These are phyloP conservation scores for Phaeomoniella chlamydospora DNA, from an alignment of 2,329 filamentous ascomycete genomes.

Conservation along the genomic window DNA sequence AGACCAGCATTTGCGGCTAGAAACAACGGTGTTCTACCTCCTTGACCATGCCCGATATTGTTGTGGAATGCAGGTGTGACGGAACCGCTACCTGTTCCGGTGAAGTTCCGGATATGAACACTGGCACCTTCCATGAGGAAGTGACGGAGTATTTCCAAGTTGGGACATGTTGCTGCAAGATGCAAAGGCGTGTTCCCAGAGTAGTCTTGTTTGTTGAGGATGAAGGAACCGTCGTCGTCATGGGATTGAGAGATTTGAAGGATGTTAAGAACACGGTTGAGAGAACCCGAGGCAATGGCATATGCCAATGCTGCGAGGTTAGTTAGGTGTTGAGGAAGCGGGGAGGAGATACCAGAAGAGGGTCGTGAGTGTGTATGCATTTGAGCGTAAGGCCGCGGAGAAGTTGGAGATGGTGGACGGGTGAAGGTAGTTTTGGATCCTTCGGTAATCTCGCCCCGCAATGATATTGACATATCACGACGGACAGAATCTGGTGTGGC, in stretches of 20 bases:
- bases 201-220: constrained; percentile 66
- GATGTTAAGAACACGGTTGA: constrained; percentile 50
- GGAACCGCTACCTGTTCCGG: neutral
- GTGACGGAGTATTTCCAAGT: constrained; percentile 38
- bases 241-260: constrained; percentile 34
- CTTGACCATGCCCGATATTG: constrained; percentile 34
- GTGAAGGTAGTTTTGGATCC: constrained; percentile 53
- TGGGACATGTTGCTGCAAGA: constrained; percentile 41
- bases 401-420: constrained; percentile 42
- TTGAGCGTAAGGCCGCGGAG: neutral
- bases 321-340: constrained; percentile 41
- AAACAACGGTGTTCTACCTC: constrained; percentile 39
- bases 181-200: constrained; percentile 61
- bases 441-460: constrained; percentile 78
- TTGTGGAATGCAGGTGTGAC: constrained; percentile 33
- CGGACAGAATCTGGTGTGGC: constrained; percentile 53
- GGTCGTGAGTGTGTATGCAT: neutral
- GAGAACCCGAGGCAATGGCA: constrained; percentile 59
- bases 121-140: constrained; percentile 38
- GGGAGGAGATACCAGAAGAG: constrained; percentile 24
- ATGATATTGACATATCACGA: constrained; percentile 54
- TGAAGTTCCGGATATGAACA: neutral
- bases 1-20: constrained; percentile 43
- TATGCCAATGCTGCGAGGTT: constrained; percentile 67
- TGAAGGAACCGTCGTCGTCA: constrained; percentile 41